Evolutionary conservation across 495 filamentous ascomycete genomes (phyloP).

Genomic region (Podospora didyma): DNA sequence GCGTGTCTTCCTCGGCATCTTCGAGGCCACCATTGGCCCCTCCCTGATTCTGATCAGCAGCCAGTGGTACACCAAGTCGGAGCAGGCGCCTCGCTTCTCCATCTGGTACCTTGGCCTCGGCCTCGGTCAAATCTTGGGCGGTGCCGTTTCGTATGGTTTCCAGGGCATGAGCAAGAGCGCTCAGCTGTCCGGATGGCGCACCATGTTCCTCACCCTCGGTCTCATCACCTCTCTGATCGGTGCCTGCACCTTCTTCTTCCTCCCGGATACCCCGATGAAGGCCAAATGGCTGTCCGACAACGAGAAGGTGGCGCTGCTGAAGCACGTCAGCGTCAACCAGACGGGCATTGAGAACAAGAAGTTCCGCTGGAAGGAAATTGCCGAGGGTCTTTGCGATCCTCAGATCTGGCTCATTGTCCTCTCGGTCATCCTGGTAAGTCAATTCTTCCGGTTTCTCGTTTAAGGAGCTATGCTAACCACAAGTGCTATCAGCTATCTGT

Average conservation of each 20-base stretch:
- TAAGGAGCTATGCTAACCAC: neutral
- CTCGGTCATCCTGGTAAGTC: constrained; percentile 19
- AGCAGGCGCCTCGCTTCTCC: constrained; percentile 57
- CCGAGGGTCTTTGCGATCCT: constrained; percentile 32
- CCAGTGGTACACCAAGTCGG: constrained; percentile 60
- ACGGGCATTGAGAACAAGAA: constrained; percentile 47
- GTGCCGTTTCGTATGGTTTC: constrained; percentile 56
- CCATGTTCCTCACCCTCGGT: constrained; percentile 60
- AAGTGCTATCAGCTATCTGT: constrained; percentile 36
- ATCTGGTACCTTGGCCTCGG: constrained; percentile 64
- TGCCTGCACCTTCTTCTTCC: constrained; percentile 35
- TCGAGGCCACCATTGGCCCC: constrained; percentile 61
- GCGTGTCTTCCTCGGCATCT: constrained; percentile 56
- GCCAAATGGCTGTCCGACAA: constrained; percentile 46
- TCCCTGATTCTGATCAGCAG: constrained; percentile 51
- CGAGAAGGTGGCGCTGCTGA: constrained; percentile 44
- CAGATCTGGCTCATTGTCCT: constrained; percentile 31
- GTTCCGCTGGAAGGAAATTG: constrained; percentile 24
- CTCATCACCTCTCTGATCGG: constrained; percentile 50
- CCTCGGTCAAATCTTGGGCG: constrained; percentile 59
- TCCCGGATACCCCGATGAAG: constrained; percentile 52
- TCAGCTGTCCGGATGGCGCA: constrained; percentile 53
- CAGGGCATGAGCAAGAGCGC: constrained; percentile 47
- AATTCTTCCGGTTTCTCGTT: neutral
- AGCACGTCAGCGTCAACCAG: constrained; percentile 34